Conservation (phyloP, 2,329 filamentous ascomycete genomes). For the Dactylellina haptotyla region DNA sequence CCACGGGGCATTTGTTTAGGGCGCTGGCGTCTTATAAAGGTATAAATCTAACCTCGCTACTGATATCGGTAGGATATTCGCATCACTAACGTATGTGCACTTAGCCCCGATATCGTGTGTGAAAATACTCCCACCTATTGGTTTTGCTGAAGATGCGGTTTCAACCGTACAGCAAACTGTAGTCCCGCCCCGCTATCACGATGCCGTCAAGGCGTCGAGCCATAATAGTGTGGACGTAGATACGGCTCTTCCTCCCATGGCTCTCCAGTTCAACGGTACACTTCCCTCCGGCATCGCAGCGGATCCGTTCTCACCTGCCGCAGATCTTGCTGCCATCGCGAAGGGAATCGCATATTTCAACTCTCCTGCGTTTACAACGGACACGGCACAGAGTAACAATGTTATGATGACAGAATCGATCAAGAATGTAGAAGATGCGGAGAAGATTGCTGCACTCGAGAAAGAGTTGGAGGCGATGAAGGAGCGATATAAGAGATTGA, state of each 20-base stretch:
- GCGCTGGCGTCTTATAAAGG: constrained; percentile 56
- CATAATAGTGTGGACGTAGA: constrained; percentile 47
- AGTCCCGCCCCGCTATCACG: constrained; percentile 57
- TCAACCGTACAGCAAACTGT: constrained; percentile 46
- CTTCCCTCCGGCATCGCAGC: background rate
- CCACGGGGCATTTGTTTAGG: constrained; percentile 57
- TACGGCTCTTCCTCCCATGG: constrained; percentile 35
- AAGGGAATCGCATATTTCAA: constrained; percentile 37
- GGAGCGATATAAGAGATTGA: constrained; percentile 57
- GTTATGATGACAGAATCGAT: constrained; percentile 22
- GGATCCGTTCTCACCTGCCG: constrained; percentile 54
- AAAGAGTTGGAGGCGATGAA: constrained; percentile 56
- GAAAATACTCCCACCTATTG: constrained; percentile 56
- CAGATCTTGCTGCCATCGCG: constrained; percentile 53
- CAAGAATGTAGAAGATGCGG: constrained; percentile 51
- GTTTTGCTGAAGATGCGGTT: constrained; percentile 41
- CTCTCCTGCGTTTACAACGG: constrained; percentile 9
- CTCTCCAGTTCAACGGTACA: constrained; percentile 43
- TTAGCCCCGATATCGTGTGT: constrained; percentile 54
- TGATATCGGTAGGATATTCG: background rate
- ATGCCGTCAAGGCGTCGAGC: constrained; percentile 55
- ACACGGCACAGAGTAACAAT: constrained; percentile 1
- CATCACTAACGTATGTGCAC: background rate
- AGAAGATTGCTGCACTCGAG: constrained; percentile 55
- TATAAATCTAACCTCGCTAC: constrained; percentile 8